Conservation (phyloP, 331 rosid species). For the Phaseolus coccineus region DNA sequence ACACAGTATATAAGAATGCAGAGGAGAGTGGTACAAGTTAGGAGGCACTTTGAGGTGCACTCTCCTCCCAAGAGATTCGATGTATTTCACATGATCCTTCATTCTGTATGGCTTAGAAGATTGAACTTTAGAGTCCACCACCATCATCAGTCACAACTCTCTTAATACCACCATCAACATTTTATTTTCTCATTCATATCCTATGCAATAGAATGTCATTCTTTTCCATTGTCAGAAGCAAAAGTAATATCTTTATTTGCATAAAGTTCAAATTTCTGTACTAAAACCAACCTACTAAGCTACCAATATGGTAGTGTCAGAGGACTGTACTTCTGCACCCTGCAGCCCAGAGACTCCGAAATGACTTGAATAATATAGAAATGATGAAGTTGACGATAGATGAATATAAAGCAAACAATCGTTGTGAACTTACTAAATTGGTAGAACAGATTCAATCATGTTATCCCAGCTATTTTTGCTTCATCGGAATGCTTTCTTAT, state of each 20-base stretch:
- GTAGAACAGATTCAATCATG: constrained; percentile 22
- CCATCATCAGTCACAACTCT: constrained; percentile 34
- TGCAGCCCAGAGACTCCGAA: constrained; percentile 29
- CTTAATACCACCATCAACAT: background rate
- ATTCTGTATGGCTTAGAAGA: constrained; percentile 95
- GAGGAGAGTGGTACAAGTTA: constrained; percentile 68
- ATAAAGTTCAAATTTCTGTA: background rate
- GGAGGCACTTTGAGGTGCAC: constrained; percentile 85
- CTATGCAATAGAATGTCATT: constrained; percentile 2
- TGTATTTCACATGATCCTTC: constrained; percentile 90
- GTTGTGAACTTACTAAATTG: constrained; percentile 39
- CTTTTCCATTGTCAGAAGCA: background rate
- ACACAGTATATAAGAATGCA: constrained; percentile 85
- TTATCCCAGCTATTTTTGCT: constrained; percentile 84
- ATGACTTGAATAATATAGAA: constrained; percentile 8
- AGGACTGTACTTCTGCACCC: constrained; percentile 32
- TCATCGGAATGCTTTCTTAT: constrained; percentile 81
- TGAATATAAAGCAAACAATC: constrained; percentile 36
- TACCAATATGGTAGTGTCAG: constrained; percentile 30
- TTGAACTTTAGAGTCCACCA: constrained; percentile 67
- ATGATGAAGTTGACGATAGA: background rate
- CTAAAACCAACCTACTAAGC: background rate
- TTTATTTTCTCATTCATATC: constrained; percentile 4
- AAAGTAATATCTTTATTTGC: background rate
- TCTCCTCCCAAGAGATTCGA: constrained; percentile 81